A percentile compares a stretch with the other conserved stretches of the same genome.
These are phyloP conservation scores for Talaromyces sp. DNA, from an alignment of 2,329 filamentous ascomycete species.

Conservation along the genomic window DNA sequence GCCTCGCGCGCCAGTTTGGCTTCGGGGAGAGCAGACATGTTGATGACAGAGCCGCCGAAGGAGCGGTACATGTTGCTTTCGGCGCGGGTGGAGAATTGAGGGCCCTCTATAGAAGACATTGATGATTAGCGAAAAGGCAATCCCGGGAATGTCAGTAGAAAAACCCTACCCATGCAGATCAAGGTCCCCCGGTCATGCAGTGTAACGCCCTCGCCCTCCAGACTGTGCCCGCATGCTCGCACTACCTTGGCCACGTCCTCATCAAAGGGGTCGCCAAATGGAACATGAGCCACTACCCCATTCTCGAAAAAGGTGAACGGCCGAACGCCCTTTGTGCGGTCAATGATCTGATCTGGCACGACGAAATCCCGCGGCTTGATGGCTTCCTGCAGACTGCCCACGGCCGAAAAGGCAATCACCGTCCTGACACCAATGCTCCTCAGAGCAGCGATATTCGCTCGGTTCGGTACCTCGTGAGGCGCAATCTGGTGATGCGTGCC, in stretches of 20 bases:
- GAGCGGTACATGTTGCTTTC: constrained; percentile 92
- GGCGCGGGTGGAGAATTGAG: constrained; percentile 92
- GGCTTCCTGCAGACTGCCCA: constrained; percentile 84
- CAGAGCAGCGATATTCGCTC: constrained; percentile 97
- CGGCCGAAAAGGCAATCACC: constrained; percentile 91
- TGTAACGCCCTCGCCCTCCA: constrained; percentile 77
- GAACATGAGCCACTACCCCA: constrained; percentile 87
- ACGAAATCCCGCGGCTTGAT: constrained; percentile 97
- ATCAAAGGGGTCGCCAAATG: constrained; percentile 95
- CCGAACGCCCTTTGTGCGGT: constrained; percentile 89
- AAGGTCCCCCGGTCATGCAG: constrained; percentile 80
- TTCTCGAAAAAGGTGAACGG: constrained; percentile 85
- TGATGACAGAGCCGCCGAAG: constrained; percentile 93
- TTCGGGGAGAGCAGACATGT: constrained; percentile 95
- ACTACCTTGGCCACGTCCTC: constrained; percentile 69
- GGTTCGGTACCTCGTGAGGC: constrained; percentile 89
- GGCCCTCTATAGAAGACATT: constrained; percentile 63
- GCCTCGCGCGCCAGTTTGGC: constrained; percentile 94
- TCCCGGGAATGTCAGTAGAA: background rate
- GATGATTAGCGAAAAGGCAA: background rate
- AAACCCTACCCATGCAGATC: constrained; percentile 76
- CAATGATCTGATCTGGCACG: constrained; percentile 91
- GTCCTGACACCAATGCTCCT: constrained; percentile 81
- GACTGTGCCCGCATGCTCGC: constrained; percentile 64
- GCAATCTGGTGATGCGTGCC: constrained; percentile 82